Conservation (phyloP, 2,329 filamentous ascomycete species). For the Amylocarpus encephaloides region DNA sequence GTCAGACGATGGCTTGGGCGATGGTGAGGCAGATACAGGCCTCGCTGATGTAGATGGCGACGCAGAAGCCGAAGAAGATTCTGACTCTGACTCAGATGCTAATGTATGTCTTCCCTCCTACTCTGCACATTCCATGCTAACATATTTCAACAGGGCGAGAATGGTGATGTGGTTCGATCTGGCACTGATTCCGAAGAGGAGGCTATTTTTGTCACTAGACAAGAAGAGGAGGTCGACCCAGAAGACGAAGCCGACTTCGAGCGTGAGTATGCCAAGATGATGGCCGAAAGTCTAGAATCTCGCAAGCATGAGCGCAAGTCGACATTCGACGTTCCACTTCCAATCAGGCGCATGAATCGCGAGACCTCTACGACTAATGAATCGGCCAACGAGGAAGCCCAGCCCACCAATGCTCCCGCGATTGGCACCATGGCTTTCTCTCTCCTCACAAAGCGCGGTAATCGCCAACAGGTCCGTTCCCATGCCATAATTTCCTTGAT, state of each 20-base stretch:
- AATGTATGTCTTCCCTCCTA: conserved; percentile 39
- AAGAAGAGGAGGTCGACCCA: conserved; percentile 84
- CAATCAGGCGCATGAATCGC: conserved; percentile 67
- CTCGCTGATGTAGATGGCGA: conserved; percentile 41
- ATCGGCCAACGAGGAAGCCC: conserved; percentile 35
- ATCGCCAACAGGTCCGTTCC: conserved; percentile 73
- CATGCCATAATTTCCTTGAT: neutral
- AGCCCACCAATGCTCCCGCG: conserved; percentile 30
- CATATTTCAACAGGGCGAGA: conserved; percentile 32
- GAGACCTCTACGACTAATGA: conserved; percentile 41
- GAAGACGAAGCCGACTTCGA: conserved; percentile 97
- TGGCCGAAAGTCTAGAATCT: conserved; percentile 93
- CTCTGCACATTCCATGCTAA: conserved; percentile 2
- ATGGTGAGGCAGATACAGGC: conserved; percentile 55
- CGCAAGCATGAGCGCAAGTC: conserved; percentile 93
- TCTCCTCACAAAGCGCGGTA: conserved; percentile 89
- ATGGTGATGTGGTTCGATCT: conserved; percentile 45
- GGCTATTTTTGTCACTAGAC: conserved; percentile 82
- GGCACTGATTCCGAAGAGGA: conserved; percentile 71
- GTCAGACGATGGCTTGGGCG: conserved; percentile 70
- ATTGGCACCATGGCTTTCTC: conserved; percentile 88
- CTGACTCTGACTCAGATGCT: conserved; percentile 46
- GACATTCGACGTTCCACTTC: conserved; percentile 94
- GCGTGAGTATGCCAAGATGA: conserved; percentile 95
- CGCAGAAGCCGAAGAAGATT: conserved; percentile 43